Percentiles rank a stretch among this genome's conserved stretches.
phyloP scores from a whole-genome alignment of 805 yeast genomes.

The Vanderwaltozyma polyspora region DNA sequence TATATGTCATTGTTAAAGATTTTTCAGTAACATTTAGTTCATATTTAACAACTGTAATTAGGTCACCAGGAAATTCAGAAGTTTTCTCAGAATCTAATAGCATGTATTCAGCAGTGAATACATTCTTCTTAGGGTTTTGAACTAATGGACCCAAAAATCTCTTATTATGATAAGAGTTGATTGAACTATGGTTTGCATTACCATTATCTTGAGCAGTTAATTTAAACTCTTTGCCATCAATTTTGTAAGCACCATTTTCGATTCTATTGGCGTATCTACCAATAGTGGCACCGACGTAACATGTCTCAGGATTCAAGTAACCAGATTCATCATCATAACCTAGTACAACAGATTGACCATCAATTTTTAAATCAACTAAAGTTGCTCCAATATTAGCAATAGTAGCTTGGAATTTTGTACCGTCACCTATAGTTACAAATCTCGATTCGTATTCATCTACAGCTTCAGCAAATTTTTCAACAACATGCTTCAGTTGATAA shows the following conservation, averaged over 20 bases:
- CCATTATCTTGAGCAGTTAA: slow-evolving; percentile 34
- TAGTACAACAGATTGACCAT: slow-evolving; percentile 31
- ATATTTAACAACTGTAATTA: slow-evolving; percentile 37
- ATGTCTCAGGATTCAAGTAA: slow-evolving; percentile 29
- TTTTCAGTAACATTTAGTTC: slow-evolving; percentile 27
- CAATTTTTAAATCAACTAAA: slow-evolving; percentile 32
- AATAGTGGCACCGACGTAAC: slow-evolving; percentile 52
- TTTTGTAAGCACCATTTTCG: slow-evolving; percentile 30
- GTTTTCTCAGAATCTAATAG: slow-evolving; percentile 36
- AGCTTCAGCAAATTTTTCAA: slow-evolving; percentile 12
- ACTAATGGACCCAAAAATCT: slow-evolving; percentile 45
- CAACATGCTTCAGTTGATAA: slow-evolving; percentile 27
- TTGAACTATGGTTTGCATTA: slow-evolving; percentile 46
- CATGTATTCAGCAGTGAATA: slow-evolving; percentile 29
- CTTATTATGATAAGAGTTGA: slow-evolving; percentile 39
- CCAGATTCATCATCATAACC: slow-evolving; percentile 30
- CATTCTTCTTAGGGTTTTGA: slow-evolving; percentile 20
- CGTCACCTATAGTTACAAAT: slow-evolving; percentile 23
- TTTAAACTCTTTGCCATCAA: slow-evolving; percentile 32
- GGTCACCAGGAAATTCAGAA: slow-evolving; percentile 52
- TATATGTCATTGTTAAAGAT: slow-evolving; percentile 39
- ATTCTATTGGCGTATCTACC: slow-evolving; percentile 60
- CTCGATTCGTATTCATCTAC: slow-evolving; percentile 19
- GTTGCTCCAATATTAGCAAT: slow-evolving; percentile 43
- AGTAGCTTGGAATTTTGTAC: slow-evolving; percentile 29